Evolutionary conservation across 352 stramenopile genomes (phyloP).

Genomic region (Aphanomyces euteiches): DNA sequence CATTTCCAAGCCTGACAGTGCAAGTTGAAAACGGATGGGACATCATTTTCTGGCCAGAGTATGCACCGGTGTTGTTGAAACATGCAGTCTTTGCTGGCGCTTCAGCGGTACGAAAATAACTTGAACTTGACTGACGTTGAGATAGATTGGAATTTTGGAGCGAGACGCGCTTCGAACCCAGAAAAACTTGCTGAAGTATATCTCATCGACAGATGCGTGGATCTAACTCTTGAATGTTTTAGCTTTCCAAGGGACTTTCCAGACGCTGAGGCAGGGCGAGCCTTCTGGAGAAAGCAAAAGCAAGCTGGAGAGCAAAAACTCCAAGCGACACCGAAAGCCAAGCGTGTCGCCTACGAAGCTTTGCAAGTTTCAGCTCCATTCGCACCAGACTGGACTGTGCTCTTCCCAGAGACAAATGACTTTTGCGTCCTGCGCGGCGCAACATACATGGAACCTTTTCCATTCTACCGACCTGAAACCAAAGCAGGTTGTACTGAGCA

Average conservation of each 20-base stretch:
- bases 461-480: conserved; percentile 40
- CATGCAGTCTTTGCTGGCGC: conserved; percentile 57
- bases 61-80: conserved; percentile 53
- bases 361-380: conserved; percentile 54
- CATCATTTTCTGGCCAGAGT: conserved; percentile 46
- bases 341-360: conserved; percentile 64
- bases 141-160: conserved; percentile 60
- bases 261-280: conserved; percentile 50
- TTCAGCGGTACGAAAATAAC: background rate
- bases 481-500: background rate
- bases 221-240: conserved; percentile 1
- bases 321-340: conserved; percentile 58
- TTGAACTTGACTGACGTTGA: background rate
- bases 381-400: conserved; percentile 49
- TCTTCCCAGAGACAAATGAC: conserved; percentile 36
- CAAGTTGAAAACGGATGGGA: conserved; percentile 47
- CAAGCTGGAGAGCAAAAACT: conserved; percentile 33
- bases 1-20: conserved; percentile 7
- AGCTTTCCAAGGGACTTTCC: conserved; percentile 80
- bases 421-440: conserved; percentile 58
- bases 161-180: conserved; percentile 55
- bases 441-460: conserved; percentile 69
- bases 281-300: conserved; percentile 51
- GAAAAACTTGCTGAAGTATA: conserved; percentile 45
- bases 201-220: conserved; percentile 9